These are phyloP conservation scores for Murraya paniculata DNA, from an alignment of 345 rosid genomes.

Conservation along the genomic window DNA sequence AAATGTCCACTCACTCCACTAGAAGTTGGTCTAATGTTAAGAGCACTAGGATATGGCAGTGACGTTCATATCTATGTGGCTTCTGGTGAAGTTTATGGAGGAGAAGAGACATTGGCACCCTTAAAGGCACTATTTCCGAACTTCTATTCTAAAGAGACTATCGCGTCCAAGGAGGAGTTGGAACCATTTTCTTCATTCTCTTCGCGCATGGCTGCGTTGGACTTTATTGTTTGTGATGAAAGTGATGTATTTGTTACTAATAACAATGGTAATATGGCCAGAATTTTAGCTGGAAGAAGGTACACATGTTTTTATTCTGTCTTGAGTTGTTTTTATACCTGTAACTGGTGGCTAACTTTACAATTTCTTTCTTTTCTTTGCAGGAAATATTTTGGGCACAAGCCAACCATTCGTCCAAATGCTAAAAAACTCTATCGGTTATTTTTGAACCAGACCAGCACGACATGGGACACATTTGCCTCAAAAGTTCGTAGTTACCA, in stretches of 20 bases:
- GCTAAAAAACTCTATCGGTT: conserved; percentile 77
- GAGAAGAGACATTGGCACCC: conserved; percentile 80
- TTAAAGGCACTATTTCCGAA: conserved; percentile 85
- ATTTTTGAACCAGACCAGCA: conserved; percentile 59
- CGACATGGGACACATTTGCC: conserved; percentile 89
- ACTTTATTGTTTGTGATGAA: conserved; percentile 89
- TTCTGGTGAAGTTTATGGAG: conserved; percentile 93
- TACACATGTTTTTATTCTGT: conserved; percentile 22
- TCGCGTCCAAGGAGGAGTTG: conserved; percentile 76
- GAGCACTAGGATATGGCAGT: conserved; percentile 93
- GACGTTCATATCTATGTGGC: conserved; percentile 94
- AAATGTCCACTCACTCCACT: conserved; percentile 95
- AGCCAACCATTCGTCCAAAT: conserved; percentile 93
- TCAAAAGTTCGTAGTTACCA: conserved; percentile 68
- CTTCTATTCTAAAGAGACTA: conserved; percentile 77
- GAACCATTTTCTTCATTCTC: conserved; percentile 73
- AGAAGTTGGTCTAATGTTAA: conserved; percentile 94
- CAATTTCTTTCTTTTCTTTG: conserved; percentile 8
- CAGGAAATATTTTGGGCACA: conserved; percentile 95
- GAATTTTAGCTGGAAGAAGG: conserved; percentile 92
- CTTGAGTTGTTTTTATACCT: neutral
- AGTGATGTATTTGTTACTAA: conserved; percentile 96
- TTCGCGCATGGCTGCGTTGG: conserved; percentile 99
- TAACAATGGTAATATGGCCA: conserved; percentile 98
- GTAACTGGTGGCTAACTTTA: conserved; percentile 14